These are phyloP conservation scores for Colletotrichum limetticola DNA, from an alignment of 2,329 filamentous ascomycete genomes.

Conservation along the genomic window DNA sequence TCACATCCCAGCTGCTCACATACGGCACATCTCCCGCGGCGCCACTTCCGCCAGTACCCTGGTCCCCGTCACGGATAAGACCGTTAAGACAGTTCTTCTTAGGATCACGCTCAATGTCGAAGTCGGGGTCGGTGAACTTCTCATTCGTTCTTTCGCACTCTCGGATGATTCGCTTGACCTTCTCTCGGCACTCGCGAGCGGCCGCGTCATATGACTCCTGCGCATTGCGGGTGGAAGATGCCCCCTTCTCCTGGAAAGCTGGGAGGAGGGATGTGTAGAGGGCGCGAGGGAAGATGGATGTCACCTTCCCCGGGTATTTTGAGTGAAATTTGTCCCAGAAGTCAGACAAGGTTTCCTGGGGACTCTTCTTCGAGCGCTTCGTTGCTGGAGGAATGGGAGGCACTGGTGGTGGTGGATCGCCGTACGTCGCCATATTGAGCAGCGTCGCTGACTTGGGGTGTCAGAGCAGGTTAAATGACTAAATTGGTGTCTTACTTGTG, in stretches of 20 bases:
- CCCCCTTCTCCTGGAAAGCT: slow-evolving; percentile 39
- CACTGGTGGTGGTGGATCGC: slow-evolving; percentile 2
- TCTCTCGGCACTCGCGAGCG: slow-evolving; percentile 51
- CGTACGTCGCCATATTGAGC: slow-evolving; percentile 22
- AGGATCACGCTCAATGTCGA: slow-evolving; percentile 53
- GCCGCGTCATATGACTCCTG: slow-evolving; percentile 54
- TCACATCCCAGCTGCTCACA: slow-evolving; percentile 38
- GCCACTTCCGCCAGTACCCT: slow-evolving; percentile 6
- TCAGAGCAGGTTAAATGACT: background rate
- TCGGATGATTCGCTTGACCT: slow-evolving; percentile 50
- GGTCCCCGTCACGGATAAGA: slow-evolving; percentile 36
- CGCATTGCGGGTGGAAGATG: slow-evolving; percentile 61
- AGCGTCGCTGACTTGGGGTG: background rate
- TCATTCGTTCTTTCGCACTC: slow-evolving; percentile 57
- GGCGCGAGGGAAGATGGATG: slow-evolving; percentile 54
- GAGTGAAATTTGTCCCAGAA: slow-evolving; percentile 56
- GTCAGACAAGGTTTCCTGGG: slow-evolving; percentile 52
- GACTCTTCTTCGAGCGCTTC: slow-evolving; percentile 40
- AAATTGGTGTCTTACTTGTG: background rate
- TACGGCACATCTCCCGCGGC: slow-evolving; percentile 14
- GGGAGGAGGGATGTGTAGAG: slow-evolving; percentile 50
- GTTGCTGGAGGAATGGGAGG: background rate
- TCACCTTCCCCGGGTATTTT: slow-evolving; percentile 54
- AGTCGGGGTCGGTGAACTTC: slow-evolving; percentile 57
- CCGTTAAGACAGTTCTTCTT: slow-evolving; percentile 50